phyloP scores from a whole-genome alignment of 176 grass and related monocot genomes.

The Triticum turgidum region DNA sequence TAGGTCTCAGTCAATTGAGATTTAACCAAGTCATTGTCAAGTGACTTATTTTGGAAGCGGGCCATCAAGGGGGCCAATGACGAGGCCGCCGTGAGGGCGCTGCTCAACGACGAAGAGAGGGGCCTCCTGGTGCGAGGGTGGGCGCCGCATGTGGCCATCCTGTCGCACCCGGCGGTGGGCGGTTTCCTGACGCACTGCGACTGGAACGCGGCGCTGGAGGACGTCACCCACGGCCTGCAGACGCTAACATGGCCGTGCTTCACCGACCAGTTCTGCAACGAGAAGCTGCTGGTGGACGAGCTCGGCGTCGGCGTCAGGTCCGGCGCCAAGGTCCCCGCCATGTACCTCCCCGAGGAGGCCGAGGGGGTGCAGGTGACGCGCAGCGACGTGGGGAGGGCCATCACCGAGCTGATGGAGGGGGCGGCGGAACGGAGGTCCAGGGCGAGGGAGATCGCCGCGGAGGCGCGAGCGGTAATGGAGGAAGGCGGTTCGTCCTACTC shows the following conservation, averaged over 20 bases:
- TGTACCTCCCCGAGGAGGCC: background rate
- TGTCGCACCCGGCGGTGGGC: slow-evolving; percentile 49
- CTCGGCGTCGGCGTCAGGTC: background rate
- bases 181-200: slow-evolving; percentile 87
- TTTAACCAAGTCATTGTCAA: too few relatives aligned
- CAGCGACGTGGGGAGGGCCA: slow-evolving; percentile 7
- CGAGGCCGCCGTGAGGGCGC: slow-evolving; percentile 8
- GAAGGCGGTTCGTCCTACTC: slow-evolving; percentile 30
- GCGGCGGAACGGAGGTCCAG: background rate
- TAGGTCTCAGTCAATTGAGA: too few relatives aligned
- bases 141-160: slow-evolving; percentile 22
- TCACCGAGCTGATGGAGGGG: slow-evolving; percentile 21
- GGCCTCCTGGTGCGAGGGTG: slow-evolving; percentile 3
- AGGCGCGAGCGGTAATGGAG: background rate
- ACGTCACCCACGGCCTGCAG: background rate
- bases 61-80: background rate
- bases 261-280: background rate
- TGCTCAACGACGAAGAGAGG: background rate
- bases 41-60: background rate
- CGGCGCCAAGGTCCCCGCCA: background rate
- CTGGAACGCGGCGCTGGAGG: slow-evolving; percentile 70
- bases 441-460: background rate
- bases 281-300: background rate
- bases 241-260: background rate
- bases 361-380: background rate